Base-by-base conservation (phyloP, 257 asterid genomes). In the Scutellaria baicalensis region DNA sequence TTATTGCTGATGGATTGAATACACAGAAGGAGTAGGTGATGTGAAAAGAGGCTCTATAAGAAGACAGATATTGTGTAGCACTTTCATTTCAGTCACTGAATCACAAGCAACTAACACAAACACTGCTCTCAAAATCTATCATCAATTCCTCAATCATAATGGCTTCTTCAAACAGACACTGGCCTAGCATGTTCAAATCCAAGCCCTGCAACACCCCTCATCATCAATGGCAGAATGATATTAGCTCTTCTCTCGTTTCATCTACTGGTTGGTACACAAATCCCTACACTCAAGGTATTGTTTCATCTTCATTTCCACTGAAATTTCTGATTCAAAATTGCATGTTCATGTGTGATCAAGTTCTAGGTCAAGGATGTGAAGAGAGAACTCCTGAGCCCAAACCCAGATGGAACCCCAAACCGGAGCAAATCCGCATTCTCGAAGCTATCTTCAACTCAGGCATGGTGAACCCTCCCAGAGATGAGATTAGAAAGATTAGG, bases 381-480 rank as follows among this genome's bases (percentile, higher is more conserved):
- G 97, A 91, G 75, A 78, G 95, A 40, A 85, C 93, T 6, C 97
- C 92, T 0, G 99, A 94, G 81, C 97, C 98, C n/a, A 94, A 89
- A 20, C 95, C 99, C 0, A 68, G 99, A 48, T 94, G 99, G 99
- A 94, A 94, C 58, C 99, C 98, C 0, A 71, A 88, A 42, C 99
- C 98, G 0, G 99, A 91, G 74, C 99, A 94, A 72, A 86, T 94
- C 58, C 83, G 97, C 0, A 89, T 94, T 35, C 91, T 94, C 0
- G 99, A 94, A 78, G 73, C 91, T 0, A 94, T 94, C 56, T 94
- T 94, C 82, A 89, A 94, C 76, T 94, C 99, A 0, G 98, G 99
- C 3, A 91, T 92, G 92, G 98, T 88, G 51, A 94, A 94, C 69
- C 99, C 98, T 0, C 97, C 98, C 0, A 66, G 99, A 36, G 99